A percentile compares a stretch with the other conserved stretches of the same genome.
Evolutionary conservation across 257 asterid genomes (phyloP).

Genomic region (Gentiana dahurica): DNA sequence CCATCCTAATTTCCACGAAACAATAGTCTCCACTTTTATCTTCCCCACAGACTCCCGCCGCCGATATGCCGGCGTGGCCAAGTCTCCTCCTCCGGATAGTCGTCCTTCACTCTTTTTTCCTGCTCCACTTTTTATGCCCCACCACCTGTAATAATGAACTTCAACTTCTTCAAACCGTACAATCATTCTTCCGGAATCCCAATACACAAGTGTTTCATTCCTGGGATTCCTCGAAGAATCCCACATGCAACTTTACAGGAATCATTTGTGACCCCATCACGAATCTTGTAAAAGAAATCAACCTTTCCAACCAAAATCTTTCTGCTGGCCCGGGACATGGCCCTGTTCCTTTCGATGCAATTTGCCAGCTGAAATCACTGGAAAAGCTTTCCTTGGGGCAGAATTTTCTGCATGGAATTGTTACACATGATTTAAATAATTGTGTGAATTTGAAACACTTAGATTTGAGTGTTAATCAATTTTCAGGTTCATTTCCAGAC

Average conservation of each 20-base stretch:
- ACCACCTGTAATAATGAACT: slow-evolving; percentile 49
- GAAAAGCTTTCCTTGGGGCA: slow-evolving; percentile 53
- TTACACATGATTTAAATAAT: slow-evolving; percentile 24
- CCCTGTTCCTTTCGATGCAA: slow-evolving; percentile 25
- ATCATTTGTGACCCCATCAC: slow-evolving; percentile 43
- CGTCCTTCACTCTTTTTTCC: slow-evolving; percentile 17
- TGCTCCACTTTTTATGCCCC: slow-evolving; percentile 14
- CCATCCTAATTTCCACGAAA: background rate
- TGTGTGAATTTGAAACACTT: slow-evolving; percentile 47
- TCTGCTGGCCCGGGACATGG: slow-evolving; percentile 42
- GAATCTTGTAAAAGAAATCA: slow-evolving; percentile 40
- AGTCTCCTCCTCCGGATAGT: slow-evolving; percentile 14
- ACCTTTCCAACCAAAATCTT: slow-evolving; percentile 52
- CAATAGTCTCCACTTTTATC: slow-evolving; percentile 1
- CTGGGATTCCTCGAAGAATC: slow-evolving; percentile 28
- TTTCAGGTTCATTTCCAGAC: slow-evolving; percentile 52
- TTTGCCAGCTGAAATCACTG: slow-evolving; percentile 48
- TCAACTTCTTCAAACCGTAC: slow-evolving; percentile 43
- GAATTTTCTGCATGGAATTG: slow-evolving; percentile 37
- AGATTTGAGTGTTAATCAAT: slow-evolving; percentile 56
- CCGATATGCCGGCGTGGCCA: slow-evolving; percentile 26
- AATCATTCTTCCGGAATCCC: slow-evolving; percentile 36
- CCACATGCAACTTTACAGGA: slow-evolving; percentile 39
- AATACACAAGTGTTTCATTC: slow-evolving; percentile 38
- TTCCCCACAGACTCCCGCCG: slow-evolving; percentile 6